phyloP scores from a whole-genome alignment of 1,284 basidiomycete genomes.

The Cryptococcus jaspeensis region DNA sequence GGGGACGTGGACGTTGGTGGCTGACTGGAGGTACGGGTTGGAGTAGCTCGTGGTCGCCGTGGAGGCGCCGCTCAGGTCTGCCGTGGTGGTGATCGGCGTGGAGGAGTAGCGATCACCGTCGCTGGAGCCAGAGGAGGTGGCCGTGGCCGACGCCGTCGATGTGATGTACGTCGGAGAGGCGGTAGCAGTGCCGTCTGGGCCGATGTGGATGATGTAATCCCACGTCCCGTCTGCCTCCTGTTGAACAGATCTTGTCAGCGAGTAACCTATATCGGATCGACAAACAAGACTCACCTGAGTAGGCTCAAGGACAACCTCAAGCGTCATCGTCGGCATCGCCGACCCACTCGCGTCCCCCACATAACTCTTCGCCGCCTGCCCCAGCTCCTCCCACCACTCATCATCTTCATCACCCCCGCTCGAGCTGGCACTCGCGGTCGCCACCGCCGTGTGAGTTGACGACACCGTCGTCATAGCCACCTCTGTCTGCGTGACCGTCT shows the following conservation, averaged over 20 bases:
- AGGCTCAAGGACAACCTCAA: constrained; percentile 48
- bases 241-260: neutral
- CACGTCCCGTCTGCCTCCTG: constrained; percentile 48
- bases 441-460: constrained; percentile 5
- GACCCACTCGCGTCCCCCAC: constrained; percentile 35
- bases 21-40: constrained; percentile 31
- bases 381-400: constrained; percentile 21
- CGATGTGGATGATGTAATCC: constrained; percentile 50
- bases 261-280: neutral
- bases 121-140: constrained; percentile 1
- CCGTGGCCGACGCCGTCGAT: constrained; percentile 14
- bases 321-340: constrained; percentile 46
- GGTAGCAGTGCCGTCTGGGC: constrained; percentile 48
- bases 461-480: constrained; percentile 5
- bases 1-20: constrained; percentile 26
- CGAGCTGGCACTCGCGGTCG: constrained; percentile 4
- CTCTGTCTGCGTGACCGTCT: constrained; percentile 13
- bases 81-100: constrained; percentile 18
- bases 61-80: constrained; percentile 12
- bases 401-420: constrained; percentile 2
- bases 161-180: constrained; percentile 42
- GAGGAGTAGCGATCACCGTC: constrained; percentile 4
- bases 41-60: constrained; percentile 5
- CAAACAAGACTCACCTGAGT: constrained; percentile 38
- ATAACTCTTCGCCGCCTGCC: constrained; percentile 35